Percentiles rank a stretch among this genome's conserved stretches.
Conservation (phyloP, 1,284 basidiomycete genomes). For the Moesziomyces antarcticus region DNA sequence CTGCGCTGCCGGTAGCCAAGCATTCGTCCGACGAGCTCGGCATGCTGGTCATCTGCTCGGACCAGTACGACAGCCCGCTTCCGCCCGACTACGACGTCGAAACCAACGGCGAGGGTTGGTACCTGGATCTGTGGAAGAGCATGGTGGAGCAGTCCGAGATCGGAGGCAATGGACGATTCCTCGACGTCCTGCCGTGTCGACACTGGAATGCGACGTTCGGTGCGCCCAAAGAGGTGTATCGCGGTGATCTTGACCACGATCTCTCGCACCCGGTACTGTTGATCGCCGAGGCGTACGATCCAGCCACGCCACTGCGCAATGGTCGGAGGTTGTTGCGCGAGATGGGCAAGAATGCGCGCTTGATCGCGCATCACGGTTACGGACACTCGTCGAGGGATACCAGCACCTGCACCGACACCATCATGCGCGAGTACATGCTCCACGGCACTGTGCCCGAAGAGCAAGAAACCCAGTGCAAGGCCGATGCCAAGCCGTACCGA, state of each 20-base stretch:
- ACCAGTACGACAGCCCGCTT: constrained; percentile 28
- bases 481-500: constrained; percentile 32
- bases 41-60: constrained; percentile 40
- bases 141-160: constrained; percentile 37
- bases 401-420: constrained; percentile 27
- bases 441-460: constrained; percentile 20
- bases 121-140: constrained; percentile 23
- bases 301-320: constrained; percentile 41
- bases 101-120: constrained; percentile 30
- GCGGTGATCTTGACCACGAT: constrained; percentile 23
- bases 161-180: constrained; percentile 38
- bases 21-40: constrained; percentile 30
- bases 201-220: constrained; percentile 32
- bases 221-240: constrained; percentile 34
- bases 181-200: constrained; percentile 43
- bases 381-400: constrained; percentile 36
- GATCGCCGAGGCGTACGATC: constrained; percentile 43
- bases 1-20: background rate
- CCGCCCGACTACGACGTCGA: constrained; percentile 8
- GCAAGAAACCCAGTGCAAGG: constrained; percentile 24
- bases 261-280: constrained; percentile 32
- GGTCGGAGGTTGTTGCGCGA: constrained; percentile 21
- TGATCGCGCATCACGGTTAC: constrained; percentile 37
- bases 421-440: constrained; percentile 28
- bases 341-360: constrained; percentile 41